Evolutionary conservation across 2,329 filamentous ascomycete genomes (phyloP).

Genomic region (Penicillium sp.): DNA sequence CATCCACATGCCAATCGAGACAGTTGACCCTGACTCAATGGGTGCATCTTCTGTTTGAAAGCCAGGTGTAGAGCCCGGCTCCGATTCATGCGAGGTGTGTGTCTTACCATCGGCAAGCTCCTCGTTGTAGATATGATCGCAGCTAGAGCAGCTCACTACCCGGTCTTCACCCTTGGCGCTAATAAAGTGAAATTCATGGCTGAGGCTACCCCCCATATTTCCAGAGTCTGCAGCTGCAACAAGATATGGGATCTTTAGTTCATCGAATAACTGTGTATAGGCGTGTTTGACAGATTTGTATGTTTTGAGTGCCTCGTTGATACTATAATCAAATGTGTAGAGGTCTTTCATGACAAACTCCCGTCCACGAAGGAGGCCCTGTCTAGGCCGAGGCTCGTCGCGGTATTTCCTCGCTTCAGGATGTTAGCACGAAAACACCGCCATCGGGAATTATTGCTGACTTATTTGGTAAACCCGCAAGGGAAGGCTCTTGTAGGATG

Average conservation of each 20-base stretch:
- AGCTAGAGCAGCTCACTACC: constrained; percentile 67
- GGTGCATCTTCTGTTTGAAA: constrained; percentile 21
- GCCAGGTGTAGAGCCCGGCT: constrained; percentile 12
- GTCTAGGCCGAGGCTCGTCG: constrained; percentile 81
- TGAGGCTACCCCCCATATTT: constrained; percentile 89
- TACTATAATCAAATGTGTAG: constrained; percentile 80
- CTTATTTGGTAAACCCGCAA: constrained; percentile 85
- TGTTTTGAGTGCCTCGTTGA: constrained; percentile 65
- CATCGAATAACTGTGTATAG: constrained; percentile 72
- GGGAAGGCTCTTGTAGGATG: constrained; percentile 81
- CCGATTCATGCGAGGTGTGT: constrained; percentile 11
- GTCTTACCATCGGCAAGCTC: constrained; percentile 61
- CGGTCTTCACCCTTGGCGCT: constrained; percentile 77
- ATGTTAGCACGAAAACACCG: not conserved
- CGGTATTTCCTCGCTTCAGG: constrained; percentile 76
- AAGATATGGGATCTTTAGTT: constrained; percentile 75
- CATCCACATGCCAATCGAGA: constrained; percentile 39
- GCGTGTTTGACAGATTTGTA: constrained; percentile 68
- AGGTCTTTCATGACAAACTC: constrained; percentile 99
- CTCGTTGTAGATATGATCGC: constrained; percentile 75
- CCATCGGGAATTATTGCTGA: constrained; percentile 38
- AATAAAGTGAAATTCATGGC: constrained; percentile 89
- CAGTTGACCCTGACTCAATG: constrained; percentile 22
- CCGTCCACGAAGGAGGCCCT: constrained; percentile 77
- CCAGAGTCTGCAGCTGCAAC: constrained; percentile 88